Percentiles rank a stretch among this genome's conserved stretches.
These are phyloP conservation scores for Aspergillus pseudonomiae DNA, from an alignment of 2,329 filamentous ascomycete species.

Conservation along the genomic window DNA sequence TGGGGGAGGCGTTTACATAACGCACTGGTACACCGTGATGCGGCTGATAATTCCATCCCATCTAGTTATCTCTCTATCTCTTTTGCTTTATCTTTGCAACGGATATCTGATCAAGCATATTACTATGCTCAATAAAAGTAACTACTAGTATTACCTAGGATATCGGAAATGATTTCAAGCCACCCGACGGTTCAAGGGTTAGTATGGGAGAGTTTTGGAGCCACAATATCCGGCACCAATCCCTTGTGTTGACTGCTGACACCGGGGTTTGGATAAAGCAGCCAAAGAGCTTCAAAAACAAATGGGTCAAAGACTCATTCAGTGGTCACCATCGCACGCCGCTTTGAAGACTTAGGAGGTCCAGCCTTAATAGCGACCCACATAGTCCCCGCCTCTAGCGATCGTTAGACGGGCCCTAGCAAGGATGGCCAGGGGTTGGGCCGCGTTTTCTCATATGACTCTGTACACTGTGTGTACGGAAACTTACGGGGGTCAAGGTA, in stretches of 20 bases:
- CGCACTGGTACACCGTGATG: background rate
- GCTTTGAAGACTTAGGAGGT: conserved; percentile 14
- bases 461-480: conserved; percentile 3
- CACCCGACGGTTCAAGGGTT: background rate
- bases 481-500: background rate
- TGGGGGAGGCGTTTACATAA: background rate
- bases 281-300: conserved; percentile 11
- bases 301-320: conserved; percentile 7
- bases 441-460: conserved; percentile 15
- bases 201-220: conserved; percentile 3
- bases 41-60: background rate
- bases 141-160: background rate
- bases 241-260: conserved; percentile 4
- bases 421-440: conserved; percentile 26
- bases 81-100: background rate
- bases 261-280: conserved; percentile 8
- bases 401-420: conserved; percentile 27
- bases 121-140: background rate
- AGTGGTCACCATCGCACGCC: conserved; percentile 15
- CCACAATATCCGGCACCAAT: conserved; percentile 2
- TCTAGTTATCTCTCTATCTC: background rate
- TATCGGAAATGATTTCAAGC: background rate
- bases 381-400: conserved; percentile 26
- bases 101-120: background rate
- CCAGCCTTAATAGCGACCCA: conserved; percentile 28